Percentiles rank a stretch among this genome's conserved stretches.
Conservation (phyloP, 2,329 filamentous ascomycete species). For the Aspergillus sp. region DNA sequence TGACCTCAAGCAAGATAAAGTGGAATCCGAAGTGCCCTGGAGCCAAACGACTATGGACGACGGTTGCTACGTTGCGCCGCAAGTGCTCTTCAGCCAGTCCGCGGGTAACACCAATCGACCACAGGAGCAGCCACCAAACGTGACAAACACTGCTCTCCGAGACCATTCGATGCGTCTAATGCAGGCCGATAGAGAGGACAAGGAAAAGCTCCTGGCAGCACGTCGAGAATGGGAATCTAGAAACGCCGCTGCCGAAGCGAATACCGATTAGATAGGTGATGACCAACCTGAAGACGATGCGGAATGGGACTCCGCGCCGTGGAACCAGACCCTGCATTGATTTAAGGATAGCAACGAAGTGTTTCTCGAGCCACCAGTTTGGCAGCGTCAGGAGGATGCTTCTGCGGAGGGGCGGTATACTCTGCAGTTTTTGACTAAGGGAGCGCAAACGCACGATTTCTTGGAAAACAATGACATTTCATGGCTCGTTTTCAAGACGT, state of each 20-base stretch:
- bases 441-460: background rate
- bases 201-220: background rate
- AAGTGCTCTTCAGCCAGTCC: background rate
- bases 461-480: background rate
- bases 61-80: background rate
- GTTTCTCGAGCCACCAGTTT: background rate
- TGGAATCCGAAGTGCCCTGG: background rate
- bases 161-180: background rate
- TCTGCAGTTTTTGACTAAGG: background rate
- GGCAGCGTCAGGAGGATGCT: background rate
- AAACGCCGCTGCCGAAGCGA: background rate
- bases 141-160: background rate
- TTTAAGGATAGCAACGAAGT: background rate
- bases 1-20: background rate
- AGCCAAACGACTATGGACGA: background rate
- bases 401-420: background rate
- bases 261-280: background rate
- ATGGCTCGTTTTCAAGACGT: background rate
- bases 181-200: background rate
- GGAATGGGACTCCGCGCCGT: background rate
- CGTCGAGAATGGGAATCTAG: background rate
- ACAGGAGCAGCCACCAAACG: background rate
- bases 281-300: background rate
- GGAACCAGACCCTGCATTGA: background rate
- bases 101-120: background rate